Conservation (phyloP, 78 protist species). For the Dictyostelium firmibasis region DNA sequence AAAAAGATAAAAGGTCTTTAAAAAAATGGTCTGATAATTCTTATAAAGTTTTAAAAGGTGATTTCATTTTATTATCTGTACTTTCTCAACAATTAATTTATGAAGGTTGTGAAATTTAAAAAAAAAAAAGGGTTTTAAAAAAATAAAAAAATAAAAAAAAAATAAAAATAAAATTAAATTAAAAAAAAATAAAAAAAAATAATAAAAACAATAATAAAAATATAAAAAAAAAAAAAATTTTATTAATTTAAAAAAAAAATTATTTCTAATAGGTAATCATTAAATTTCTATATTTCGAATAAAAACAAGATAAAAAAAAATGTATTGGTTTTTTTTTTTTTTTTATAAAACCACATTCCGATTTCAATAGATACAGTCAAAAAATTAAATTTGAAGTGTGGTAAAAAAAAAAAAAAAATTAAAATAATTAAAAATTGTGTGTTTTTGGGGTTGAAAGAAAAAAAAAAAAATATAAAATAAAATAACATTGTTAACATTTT, state of each 20-base stretch:
- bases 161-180: background rate
- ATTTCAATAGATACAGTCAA: background rate
- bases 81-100: slow-evolving; percentile 5
- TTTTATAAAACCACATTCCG: background rate
- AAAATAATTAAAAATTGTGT: background rate
- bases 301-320: background rate
- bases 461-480: no score
- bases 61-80: slow-evolving; percentile 24
- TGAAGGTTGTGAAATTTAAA: background rate
- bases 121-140: background rate
- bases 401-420: background rate
- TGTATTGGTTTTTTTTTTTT: no score
- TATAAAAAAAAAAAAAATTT: background rate
- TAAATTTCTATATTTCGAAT: background rate
- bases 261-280: background rate
- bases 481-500: no score
- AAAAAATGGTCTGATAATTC: background rate
- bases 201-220: background rate
- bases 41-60: slow-evolving; percentile 28
- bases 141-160: background rate
- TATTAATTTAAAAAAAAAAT: background rate
- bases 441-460: background rate
- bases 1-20: slow-evolving; percentile 5
- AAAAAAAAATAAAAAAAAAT: background rate
- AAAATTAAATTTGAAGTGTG: background rate